Percentiles rank a stretch among this genome's conserved stretches.
Evolutionary conservation across 441 rosid species (phyloP).

Genomic region (Croton setiger): DNA sequence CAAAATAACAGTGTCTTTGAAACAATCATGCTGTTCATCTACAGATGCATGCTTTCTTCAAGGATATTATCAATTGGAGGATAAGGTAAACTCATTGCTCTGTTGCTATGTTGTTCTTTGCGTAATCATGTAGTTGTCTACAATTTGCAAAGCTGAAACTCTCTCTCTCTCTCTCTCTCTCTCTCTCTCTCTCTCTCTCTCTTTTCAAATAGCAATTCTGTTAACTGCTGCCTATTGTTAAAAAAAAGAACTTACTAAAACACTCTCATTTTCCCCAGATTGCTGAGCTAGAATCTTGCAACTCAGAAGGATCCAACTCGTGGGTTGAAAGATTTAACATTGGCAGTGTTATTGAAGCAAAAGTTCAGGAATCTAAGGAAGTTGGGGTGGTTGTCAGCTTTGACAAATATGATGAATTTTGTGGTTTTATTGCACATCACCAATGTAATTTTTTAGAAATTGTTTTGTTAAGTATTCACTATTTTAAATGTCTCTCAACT

Average conservation of each 20-base stretch:
- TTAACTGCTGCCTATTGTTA: not conserved
- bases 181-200: too few relatives aligned
- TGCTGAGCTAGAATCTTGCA: conserved; percentile 57
- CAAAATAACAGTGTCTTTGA: conserved; percentile 77
- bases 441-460: conserved; percentile 48
- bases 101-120: not conserved
- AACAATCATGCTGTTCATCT: conserved; percentile 87
- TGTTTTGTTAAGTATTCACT: not conserved
- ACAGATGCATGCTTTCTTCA: conserved; percentile 78
- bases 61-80: conserved; percentile 68
- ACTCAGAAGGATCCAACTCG: conserved; percentile 36
- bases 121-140: not conserved
- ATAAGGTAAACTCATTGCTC: conserved; percentile 50
- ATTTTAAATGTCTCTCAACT: conserved; percentile 9
- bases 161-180: too few relatives aligned
- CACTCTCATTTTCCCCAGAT: conserved; percentile 36
- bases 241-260: not conserved
- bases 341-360: conserved; percentile 71
- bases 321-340: conserved; percentile 76
- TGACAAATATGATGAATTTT: conserved; percentile 52
- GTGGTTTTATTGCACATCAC: conserved; percentile 78
- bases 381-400: conserved; percentile 81
- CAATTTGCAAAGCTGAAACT: not conserved
- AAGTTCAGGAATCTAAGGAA: conserved; percentile 71
- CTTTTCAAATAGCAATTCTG: not conserved